Conservation (phyloP, 495 filamentous ascomycete genomes). For the Talaromyces adpressus region DNA sequence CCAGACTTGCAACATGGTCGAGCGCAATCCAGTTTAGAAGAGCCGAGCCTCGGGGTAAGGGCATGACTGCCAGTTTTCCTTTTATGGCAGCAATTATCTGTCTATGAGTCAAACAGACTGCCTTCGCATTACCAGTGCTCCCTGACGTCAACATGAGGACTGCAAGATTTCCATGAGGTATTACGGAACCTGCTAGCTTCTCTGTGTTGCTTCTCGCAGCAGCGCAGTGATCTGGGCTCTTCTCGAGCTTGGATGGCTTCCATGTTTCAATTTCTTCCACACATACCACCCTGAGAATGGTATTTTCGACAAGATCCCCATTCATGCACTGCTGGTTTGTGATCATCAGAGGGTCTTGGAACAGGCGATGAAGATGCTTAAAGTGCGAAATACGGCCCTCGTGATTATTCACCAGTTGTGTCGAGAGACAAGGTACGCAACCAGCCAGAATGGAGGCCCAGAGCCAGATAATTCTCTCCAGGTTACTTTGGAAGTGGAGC, state of each 20-base stretch:
- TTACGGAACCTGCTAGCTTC: not conserved
- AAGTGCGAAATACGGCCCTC: slow-evolving; percentile 19
- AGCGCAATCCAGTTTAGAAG: slow-evolving; percentile 48
- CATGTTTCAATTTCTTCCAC: no score
- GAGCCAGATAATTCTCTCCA: slow-evolving; percentile 34
- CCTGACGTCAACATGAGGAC: slow-evolving; percentile 53
- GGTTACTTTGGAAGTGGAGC: not conserved
- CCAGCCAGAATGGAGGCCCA: slow-evolving; percentile 37
- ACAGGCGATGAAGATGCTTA: not conserved
- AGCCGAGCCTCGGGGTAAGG: not conserved
- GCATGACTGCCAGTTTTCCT: slow-evolving; percentile 26
- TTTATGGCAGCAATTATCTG: slow-evolving; percentile 40
- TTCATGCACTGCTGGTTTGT: no score
- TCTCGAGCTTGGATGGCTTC: no score
- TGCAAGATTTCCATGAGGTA: slow-evolving; percentile 12
- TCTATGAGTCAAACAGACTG: slow-evolving; percentile 35
- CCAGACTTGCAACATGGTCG: slow-evolving; percentile 47
- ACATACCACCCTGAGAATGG: no score
- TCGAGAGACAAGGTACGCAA: slow-evolving; percentile 31
- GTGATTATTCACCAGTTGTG: slow-evolving; percentile 28
- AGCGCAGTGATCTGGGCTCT: no score
- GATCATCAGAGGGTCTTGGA: no score
- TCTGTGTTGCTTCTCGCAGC: no score
- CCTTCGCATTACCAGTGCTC: slow-evolving; percentile 48
- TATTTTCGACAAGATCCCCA: no score